Base-by-base conservation (phyloP, 495 filamentous ascomycete species). In the Penicillium turbatum region DNA sequence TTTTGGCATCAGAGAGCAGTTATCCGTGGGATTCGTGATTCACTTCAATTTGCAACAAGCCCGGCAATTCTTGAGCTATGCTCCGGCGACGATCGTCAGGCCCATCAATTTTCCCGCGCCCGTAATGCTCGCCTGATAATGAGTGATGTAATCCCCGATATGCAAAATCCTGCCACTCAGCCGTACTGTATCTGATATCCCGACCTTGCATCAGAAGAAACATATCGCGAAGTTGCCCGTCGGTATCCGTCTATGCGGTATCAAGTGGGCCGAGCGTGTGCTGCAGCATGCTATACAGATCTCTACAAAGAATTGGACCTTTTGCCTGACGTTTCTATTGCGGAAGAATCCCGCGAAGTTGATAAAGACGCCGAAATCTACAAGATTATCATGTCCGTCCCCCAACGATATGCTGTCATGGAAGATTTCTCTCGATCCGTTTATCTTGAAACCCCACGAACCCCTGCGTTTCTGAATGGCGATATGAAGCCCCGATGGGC, bases 121-220 rank as follows among this genome's bases (percentile, higher is more conserved):
- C 40, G 44, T 17, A 73, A 71, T 62, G 70, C 72, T 38, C 67
- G 69, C 40, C 50, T 40, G 29, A 73, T 74, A 45, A 74, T 74
- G 70, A 71, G 67, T 64, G 58, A 68, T 48, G 48, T 52, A 21
- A 63, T 75, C 31, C 69, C 71, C 21, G 60, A 64, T 53, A 63
- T 72, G 44, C 43, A 59, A 27, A 35, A 64, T 30, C 49, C 65
- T 21, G 61, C 61, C 17, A 50, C 60, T 16, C 42, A 65, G 38
- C 71, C 73, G 19, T 77, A 77, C 60, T 75, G 70, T 49, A 70
- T 77, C 26, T 76, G 72, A 72, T 53, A 75, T 57, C 72, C 72
- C 12, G 60, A 72, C 2, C 27, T 65, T 24, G 62, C 71, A 36
- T 48, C 41, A n/a, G 71, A 75, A 56, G 56, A 63, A 26, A 72